Evolutionary conservation across 2,329 filamentous ascomycete species (phyloP).

Genomic region (Cytospora piceae): DNA sequence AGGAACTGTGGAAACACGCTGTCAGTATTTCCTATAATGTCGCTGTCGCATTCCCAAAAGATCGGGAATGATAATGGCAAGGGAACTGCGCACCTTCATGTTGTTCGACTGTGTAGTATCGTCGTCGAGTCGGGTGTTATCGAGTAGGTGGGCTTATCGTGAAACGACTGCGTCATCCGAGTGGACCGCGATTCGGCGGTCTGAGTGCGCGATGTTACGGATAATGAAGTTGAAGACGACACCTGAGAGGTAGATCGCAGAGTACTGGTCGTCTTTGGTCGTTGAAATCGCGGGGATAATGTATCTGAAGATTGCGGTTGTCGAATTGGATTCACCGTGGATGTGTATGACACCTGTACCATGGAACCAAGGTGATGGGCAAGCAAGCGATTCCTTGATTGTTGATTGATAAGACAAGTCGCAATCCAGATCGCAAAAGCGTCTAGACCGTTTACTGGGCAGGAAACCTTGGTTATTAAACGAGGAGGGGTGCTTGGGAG

Average conservation of each 20-base stretch:
- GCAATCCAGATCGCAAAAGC: constrained; percentile 24
- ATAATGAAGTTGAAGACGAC: not conserved
- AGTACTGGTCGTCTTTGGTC: not conserved
- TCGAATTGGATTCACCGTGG: not conserved
- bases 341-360: constrained; percentile 5
- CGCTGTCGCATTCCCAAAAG: not conserved
- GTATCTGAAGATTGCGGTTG: not conserved
- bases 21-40: constrained; percentile 3
- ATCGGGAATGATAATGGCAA: not conserved
- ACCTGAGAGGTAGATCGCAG: not conserved
- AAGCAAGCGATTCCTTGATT: constrained; percentile 5
- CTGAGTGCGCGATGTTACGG: not conserved
- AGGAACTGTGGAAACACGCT: constrained; percentile 68
- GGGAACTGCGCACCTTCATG: constrained; percentile 45
- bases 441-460: constrained; percentile 20
- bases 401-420: constrained; percentile 15
- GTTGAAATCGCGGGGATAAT: not conserved
- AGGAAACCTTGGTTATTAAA: constrained; percentile 11
- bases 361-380: constrained; percentile 8
- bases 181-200: constrained; percentile 21
- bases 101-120: constrained; percentile 30
- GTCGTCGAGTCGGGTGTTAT: constrained; percentile 24
- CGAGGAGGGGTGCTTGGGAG: not conserved
- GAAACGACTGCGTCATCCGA: constrained; percentile 29
- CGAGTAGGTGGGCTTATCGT: constrained; percentile 28